Percentiles rank a stretch among this genome's conserved stretches.
Conservation (phyloP, 352 stramenopile species). For the Phytophthora sp. region DNA sequence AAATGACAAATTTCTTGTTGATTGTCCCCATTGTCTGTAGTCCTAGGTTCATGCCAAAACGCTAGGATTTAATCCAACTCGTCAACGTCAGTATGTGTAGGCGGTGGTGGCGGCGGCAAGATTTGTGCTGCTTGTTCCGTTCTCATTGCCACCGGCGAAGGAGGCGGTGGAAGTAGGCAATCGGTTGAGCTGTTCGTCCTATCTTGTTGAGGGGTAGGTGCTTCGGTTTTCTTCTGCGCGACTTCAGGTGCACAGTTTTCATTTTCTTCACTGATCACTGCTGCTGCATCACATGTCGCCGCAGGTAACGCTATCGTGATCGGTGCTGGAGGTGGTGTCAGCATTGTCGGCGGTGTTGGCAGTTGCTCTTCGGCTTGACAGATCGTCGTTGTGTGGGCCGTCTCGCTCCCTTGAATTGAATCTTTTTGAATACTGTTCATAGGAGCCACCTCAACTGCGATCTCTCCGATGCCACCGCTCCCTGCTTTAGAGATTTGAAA, state of each 20-base stretch:
- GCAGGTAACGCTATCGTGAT: background rate
- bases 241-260: background rate
- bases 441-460: background rate
- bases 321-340: slow-evolving; percentile 13
- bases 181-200: background rate
- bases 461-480: slow-evolving; percentile 10
- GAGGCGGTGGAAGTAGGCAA: slow-evolving; percentile 2
- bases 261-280: background rate
- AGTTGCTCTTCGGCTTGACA: background rate
- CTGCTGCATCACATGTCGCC: background rate
- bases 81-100: slow-evolving; percentile 51
- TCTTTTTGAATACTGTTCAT: background rate
- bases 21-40: background rate
- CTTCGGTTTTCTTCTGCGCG: background rate
- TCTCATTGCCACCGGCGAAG: slow-evolving; percentile 22
- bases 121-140: background rate
- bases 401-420: too few relatives aligned
- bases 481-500: slow-evolving; percentile 40
- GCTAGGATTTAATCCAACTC: slow-evolving; percentile 45
- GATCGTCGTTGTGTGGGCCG: background rate
- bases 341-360: background rate
- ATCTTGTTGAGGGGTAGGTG: background rate
- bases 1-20: background rate
- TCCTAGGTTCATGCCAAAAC: background rate
- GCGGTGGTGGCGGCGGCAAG: background rate